Evolutionary conservation across 768 basidiomycete species (phyloP).

Genomic region (Auriculariales sp.): DNA sequence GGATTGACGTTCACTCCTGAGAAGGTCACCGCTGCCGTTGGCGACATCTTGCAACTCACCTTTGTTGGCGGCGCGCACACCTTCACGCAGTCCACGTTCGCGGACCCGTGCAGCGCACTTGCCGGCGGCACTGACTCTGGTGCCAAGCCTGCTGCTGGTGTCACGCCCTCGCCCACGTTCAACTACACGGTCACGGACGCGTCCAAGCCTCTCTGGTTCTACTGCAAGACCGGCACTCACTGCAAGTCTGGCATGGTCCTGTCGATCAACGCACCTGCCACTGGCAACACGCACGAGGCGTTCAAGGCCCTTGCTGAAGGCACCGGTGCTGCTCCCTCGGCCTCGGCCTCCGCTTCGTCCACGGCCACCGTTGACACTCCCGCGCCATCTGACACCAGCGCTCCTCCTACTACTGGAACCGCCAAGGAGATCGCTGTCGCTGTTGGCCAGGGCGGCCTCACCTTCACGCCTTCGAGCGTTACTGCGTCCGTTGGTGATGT

Average conservation of each 20-base stretch:
- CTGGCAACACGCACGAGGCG: conserved; percentile 26
- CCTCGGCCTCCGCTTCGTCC: conserved; percentile 15
- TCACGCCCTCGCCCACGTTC: conserved; percentile 16
- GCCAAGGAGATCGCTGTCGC: background rate
- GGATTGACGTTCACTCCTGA: conserved; percentile 9
- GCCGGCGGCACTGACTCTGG: conserved; percentile 42
- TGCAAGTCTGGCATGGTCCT: conserved; percentile 31
- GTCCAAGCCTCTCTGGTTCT: conserved; percentile 39
- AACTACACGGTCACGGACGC: conserved; percentile 38
- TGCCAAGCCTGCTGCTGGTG: conserved; percentile 10
- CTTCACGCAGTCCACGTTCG: conserved; percentile 42
- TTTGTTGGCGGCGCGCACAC: conserved; percentile 17
- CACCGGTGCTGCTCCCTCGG: conserved; percentile 11
- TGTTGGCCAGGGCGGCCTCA: conserved; percentile 1
- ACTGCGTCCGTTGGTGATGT: background rate
- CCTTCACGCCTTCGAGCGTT: conserved; percentile 13
- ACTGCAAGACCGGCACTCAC: conserved; percentile 37
- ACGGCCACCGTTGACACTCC: background rate
- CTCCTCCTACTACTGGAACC: background rate
- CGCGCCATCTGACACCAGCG: background rate
- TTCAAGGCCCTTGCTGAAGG: conserved; percentile 22
- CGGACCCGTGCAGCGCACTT: conserved; percentile 32
- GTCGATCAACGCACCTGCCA: conserved; percentile 35
- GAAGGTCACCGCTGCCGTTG: conserved; percentile 8
- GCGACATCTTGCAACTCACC: background rate